Conservation (phyloP, 352 stramenopile genomes). For the Blastocystis hominis region DNA sequence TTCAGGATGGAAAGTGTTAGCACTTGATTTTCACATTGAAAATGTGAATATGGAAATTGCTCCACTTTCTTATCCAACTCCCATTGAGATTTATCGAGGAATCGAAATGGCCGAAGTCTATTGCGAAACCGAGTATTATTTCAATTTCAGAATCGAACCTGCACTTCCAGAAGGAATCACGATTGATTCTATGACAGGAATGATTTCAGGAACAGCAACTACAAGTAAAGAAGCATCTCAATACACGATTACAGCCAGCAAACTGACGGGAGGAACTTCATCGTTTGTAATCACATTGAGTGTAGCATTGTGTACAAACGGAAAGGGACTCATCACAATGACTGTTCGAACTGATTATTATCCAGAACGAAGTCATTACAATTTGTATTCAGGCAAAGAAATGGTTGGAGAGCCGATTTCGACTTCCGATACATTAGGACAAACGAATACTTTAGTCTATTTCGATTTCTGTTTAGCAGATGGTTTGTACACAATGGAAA, state of each 20-base stretch:
- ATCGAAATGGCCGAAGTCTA: constrained; percentile 19
- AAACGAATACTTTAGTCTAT: background rate
- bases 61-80: background rate
- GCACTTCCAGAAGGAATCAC: background rate
- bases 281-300: background rate
- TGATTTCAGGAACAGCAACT: background rate
- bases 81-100: background rate
- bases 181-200: background rate
- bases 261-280: background rate
- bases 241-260: constrained; percentile 6
- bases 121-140: too few species aligned
- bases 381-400: background rate
- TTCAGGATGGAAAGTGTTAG: too few species aligned
- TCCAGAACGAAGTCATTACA: background rate
- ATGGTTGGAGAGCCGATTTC: background rate
- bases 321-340: background rate
- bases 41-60: background rate
- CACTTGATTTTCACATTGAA: too few species aligned
- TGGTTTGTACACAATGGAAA: background rate
- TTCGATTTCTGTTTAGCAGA: constrained; percentile 8
- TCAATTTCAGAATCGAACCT: background rate
- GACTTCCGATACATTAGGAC: background rate
- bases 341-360: background rate
- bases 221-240: background rate
- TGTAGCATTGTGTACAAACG: background rate